Conservation (phyloP, 768 basidiomycete genomes). For the Mrakia frigida region DNA sequence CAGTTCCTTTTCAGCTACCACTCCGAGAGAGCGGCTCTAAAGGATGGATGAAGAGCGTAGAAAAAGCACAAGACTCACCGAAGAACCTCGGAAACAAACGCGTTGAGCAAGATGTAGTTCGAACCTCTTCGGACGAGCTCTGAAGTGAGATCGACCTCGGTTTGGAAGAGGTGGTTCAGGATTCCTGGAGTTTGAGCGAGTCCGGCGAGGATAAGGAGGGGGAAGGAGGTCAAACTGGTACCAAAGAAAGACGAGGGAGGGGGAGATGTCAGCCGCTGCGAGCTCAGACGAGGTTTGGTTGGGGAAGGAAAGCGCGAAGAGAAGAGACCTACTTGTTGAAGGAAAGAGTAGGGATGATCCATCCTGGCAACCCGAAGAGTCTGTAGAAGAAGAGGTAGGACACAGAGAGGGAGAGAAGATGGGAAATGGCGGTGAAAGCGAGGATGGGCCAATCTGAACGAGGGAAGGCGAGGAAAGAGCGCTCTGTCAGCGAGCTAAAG, state of each 20-base stretch:
- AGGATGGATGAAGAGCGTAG: neutral
- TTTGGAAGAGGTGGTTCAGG: conserved; percentile 14
- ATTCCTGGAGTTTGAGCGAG: conserved; percentile 12
- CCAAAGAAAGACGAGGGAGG: neutral
- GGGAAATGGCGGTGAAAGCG: conserved; percentile 19
- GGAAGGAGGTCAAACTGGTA: conserved; percentile 27
- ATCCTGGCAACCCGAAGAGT: conserved; percentile 23
- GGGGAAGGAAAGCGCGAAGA: neutral
- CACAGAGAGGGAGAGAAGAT: conserved; percentile 16
- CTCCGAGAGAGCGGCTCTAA: no score
- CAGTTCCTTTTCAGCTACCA: no score
- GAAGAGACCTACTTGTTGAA: conserved; percentile 28
- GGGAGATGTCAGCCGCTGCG: neutral
- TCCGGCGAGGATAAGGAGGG: conserved; percentile 26
- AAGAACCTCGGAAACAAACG: conserved; percentile 16
- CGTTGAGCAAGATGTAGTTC: conserved; percentile 27
- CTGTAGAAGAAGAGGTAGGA: conserved; percentile 27
- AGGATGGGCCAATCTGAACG: conserved; percentile 30
- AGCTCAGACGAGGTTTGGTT: no score
- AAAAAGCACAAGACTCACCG: neutral
- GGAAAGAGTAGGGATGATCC: conserved; percentile 26
- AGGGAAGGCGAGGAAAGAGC: neutral
- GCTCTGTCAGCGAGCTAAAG: neutral
- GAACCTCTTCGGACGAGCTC: conserved; percentile 20
- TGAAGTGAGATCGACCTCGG: conserved; percentile 18